Evolutionary conservation across 2,329 filamentous ascomycete genomes (phyloP).

Genomic region (Aspergillus bombycis): DNA sequence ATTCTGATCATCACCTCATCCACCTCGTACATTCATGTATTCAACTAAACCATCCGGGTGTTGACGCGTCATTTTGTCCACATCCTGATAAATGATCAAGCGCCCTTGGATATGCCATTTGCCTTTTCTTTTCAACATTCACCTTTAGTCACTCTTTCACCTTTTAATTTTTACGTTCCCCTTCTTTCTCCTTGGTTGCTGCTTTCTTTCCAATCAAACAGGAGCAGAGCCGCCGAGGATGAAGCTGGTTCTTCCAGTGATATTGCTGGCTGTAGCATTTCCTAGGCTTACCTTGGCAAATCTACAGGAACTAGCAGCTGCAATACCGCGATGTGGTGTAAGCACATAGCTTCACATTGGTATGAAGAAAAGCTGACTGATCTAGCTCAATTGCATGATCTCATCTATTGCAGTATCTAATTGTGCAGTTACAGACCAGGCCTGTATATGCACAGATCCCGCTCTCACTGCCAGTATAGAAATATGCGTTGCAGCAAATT

Average conservation of each 20-base stretch:
- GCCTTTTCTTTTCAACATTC: background rate
- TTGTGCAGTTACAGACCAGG: conserved; percentile 41
- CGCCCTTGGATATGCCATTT: background rate
- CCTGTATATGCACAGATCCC: conserved; percentile 45
- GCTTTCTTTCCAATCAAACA: background rate
- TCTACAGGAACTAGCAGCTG: conserved; percentile 18
- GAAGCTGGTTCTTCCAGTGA: background rate
- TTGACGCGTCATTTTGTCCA: background rate
- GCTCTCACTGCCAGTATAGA: conserved; percentile 36
- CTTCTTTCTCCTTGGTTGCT: background rate
- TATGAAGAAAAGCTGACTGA: background rate
- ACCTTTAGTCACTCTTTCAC: background rate
- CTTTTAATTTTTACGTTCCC: background rate
- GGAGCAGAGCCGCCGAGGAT: background rate
- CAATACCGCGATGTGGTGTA: conserved; percentile 29
- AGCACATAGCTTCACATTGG: background rate
- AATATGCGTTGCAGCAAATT: conserved; percentile 38
- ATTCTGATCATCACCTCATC: background rate
- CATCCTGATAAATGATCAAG: background rate
- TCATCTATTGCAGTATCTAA: conserved; percentile 29
- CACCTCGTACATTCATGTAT: background rate
- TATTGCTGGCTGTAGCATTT: conserved; percentile 13
- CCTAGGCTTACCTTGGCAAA: conserved; percentile 13
- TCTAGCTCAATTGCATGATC: background rate
- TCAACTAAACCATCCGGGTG: background rate